Conservation (phyloP, 495 filamentous ascomycete genomes). For the Penicillium salamii region DNA sequence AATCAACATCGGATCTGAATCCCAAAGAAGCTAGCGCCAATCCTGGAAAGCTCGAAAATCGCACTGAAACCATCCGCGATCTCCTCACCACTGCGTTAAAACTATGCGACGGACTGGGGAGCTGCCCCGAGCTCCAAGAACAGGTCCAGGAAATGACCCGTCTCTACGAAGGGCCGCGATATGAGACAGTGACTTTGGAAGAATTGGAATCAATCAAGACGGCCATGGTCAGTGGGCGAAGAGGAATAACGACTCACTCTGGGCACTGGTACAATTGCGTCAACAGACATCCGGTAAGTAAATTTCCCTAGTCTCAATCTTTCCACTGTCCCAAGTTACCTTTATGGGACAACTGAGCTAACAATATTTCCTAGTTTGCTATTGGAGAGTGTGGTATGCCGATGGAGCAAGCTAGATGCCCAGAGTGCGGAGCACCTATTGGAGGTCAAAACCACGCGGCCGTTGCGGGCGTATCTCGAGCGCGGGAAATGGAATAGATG, state of each 20-base stretch:
- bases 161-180: constrained; percentile 8
- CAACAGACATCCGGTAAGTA: constrained; percentile 17
- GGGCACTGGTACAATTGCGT: constrained; percentile 20
- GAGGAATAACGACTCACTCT: constrained; percentile 13
- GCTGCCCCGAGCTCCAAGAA: constrained; percentile 5
- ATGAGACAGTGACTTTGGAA: constrained; percentile 9
- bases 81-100: constrained; percentile 1
- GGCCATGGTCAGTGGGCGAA: constrained; percentile 11
- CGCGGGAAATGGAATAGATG: constrained; percentile 44
- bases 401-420: constrained; percentile 14
- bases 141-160: constrained; percentile 7
- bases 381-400: constrained; percentile 18
- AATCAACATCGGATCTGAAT: not conserved
- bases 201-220: constrained; percentile 12
- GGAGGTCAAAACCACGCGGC: constrained; percentile 7
- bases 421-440: constrained; percentile 12
- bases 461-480: constrained; percentile 10
- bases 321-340: constrained; percentile 1
- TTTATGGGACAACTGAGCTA: not conserved
- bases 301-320: not conserved
- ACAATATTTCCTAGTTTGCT: constrained; percentile 12
- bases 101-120: constrained; percentile 7
- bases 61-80: not conserved
- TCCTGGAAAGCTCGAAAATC: not conserved
- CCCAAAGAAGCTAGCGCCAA: not conserved